phyloP scores from a whole-genome alignment of 148 eudicot genomes.

The Euryodendron excelsum region DNA sequence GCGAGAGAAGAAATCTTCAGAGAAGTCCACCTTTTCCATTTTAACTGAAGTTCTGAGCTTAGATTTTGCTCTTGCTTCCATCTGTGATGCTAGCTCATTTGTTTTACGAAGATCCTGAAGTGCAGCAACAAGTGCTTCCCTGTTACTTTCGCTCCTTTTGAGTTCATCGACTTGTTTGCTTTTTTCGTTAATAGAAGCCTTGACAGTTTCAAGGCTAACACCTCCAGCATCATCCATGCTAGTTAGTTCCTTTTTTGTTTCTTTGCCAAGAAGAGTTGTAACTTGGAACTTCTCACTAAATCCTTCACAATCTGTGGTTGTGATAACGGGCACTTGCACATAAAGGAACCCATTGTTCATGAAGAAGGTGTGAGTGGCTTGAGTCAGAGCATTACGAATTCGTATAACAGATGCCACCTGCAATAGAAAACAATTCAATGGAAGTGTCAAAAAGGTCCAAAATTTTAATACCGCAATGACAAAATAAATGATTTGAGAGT shows the following conservation, averaged over 20 bases:
- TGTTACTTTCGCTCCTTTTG: constrained; percentile 66
- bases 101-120: constrained; percentile 65
- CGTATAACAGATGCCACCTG: constrained; percentile 85
- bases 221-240: constrained; percentile 22
- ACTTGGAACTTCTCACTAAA: constrained; percentile 58
- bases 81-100: constrained; percentile 46
- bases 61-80: constrained; percentile 54
- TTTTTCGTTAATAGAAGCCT: constrained; percentile 64
- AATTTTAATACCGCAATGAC: not conserved
- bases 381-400: constrained; percentile 57
- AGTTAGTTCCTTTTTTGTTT: constrained; percentile 14
- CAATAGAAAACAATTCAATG: constrained; percentile 8
- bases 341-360: constrained; percentile 63
- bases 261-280: constrained; percentile 48
- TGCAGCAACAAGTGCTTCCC: constrained; percentile 71
- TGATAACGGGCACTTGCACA: constrained; percentile 81
- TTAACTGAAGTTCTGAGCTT: constrained; percentile 26
- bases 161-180: constrained; percentile 59
- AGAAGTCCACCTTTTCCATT: constrained; percentile 30
- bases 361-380: constrained; percentile 68
- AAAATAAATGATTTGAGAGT: not conserved
- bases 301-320: constrained; percentile 64
- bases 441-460: not conserved
- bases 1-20: constrained; percentile 65
- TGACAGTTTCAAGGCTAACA: constrained; percentile 49